phyloP scores from a whole-genome alignment of 2,329 filamentous ascomycete species.

The Zymoseptoria passerinii region DNA sequence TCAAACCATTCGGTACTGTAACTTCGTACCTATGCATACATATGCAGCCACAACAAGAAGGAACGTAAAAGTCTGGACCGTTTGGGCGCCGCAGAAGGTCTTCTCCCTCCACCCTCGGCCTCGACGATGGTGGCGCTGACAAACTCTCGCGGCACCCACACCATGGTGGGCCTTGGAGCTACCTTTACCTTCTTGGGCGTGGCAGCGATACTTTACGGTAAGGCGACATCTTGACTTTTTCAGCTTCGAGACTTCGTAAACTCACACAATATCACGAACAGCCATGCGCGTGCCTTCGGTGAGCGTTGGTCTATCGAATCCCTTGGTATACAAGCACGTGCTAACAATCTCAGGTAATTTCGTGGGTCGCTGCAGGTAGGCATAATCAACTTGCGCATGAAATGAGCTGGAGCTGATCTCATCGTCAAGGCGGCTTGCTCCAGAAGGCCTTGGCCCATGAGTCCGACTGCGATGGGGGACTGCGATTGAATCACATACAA shows the following conservation, averaged over 20 bases:
- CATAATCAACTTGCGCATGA: background rate
- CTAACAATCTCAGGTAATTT: background rate
- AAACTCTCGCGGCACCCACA: background rate
- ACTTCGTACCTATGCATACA: too few species aligned
- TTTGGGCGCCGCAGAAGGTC: background rate
- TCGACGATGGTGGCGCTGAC: background rate
- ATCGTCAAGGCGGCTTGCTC: background rate
- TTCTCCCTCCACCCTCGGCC: background rate
- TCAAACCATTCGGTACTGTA: background rate
- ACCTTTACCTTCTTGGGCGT: background rate
- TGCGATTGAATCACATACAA: conserved; percentile 47
- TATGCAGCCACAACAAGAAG: background rate
- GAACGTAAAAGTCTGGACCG: background rate
- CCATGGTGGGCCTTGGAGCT: background rate
- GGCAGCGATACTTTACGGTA: background rate
- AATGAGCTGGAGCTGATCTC: background rate
- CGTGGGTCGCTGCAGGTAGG: background rate
- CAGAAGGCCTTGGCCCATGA: background rate
- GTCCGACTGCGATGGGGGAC: conserved; percentile 9
- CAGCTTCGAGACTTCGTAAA: background rate
- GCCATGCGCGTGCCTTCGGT: background rate
- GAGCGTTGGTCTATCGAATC: background rate
- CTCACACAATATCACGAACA: background rate
- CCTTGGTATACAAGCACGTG: background rate
- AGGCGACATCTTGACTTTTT: background rate